A percentile compares a stretch with the other conserved stretches of the same genome.
Evolutionary conservation across 2,329 filamentous ascomycete species (phyloP).

Genomic region (Malbranchea zuffiana): DNA sequence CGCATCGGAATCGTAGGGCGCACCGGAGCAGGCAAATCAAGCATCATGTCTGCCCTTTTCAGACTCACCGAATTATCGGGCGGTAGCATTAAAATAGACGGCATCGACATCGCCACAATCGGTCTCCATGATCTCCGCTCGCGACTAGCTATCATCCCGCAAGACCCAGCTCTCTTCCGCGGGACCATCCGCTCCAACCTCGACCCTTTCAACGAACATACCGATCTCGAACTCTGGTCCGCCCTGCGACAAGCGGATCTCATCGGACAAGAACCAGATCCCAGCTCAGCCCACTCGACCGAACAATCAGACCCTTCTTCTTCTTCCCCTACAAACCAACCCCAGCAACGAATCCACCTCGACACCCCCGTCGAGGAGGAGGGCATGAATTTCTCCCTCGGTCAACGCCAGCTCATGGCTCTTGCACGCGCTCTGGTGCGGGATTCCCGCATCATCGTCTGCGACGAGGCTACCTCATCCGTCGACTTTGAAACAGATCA

Average conservation of each 20-base stretch:
- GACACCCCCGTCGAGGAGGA: conserved; percentile 85
- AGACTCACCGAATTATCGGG: conserved; percentile 33
- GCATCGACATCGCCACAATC: conserved; percentile 32
- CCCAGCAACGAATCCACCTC: conserved; percentile 55
- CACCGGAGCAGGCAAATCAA: conserved; percentile 38
- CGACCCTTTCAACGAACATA: conserved; percentile 37
- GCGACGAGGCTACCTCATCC: conserved; percentile 86
- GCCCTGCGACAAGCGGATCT: conserved; percentile 37
- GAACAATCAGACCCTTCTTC: conserved; percentile 13
- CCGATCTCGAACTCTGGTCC: conserved; percentile 38
- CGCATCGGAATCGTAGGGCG: conserved; percentile 39
- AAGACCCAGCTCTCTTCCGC: conserved; percentile 36
- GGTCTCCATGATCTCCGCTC: conserved; percentile 35
- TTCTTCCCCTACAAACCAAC: conserved; percentile 10
- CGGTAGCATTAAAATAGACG: conserved; percentile 35
- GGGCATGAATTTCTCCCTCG: conserved; percentile 89
- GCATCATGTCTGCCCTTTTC: conserved; percentile 38
- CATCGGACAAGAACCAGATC: conserved; percentile 38
- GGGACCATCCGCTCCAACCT: conserved; percentile 37
- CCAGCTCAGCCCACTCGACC: conserved; percentile 22
- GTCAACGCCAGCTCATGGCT: conserved; percentile 91
- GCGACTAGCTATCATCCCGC: conserved; percentile 36
- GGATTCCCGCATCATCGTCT: conserved; percentile 82
- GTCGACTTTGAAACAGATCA: conserved; percentile 96
- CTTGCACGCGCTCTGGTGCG: conserved; percentile 82